Evolutionary conservation across 2,329 filamentous ascomycete genomes (phyloP), one percentile per base, ranked within the genome.

Genomic region (Ophiostoma ips): DNA sequence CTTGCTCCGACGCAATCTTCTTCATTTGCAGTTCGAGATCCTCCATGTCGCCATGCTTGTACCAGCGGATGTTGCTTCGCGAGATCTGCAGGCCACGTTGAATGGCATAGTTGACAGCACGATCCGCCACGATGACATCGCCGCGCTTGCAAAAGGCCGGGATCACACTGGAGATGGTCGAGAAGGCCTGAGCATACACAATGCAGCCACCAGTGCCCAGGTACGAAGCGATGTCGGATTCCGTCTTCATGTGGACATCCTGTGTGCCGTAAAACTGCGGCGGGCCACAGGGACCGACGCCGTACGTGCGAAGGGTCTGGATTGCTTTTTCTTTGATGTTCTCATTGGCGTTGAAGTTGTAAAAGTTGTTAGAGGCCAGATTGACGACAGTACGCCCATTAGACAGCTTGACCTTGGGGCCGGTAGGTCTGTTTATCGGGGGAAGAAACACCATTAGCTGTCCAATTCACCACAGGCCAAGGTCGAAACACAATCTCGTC

Each of bases 221-320:
- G 63, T 90, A 94, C 10, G 84, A 77, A 21, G 92, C 88, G 61
- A 98, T 89, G 63, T 96, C 90, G 51, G 86, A 79, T 68, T 98
- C 92, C 15, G 87, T 88, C 71, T 94, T 92, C 79, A 95, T 90
- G 66, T 98, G 92, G 43, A 96, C 89, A 67, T 98, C 92, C 65
- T 96, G 90, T 31, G 88, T 98, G 56, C 89, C 92, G 69, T 98
- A 98, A 70, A 98, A 98, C 56, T 94, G 89, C 6, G 92, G 92
- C 16, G 92, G 92, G 18, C 92, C 92, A 63, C 92, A 98, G 51
- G 92, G 90, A 9, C 92, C 94, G 37, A 98, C 94, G 51, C 92
- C 92, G 60, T 98, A 98, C 18, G 86, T 94, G 53, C 90, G 85
- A 36, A 98, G 76, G 0, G 89, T 94, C 64, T 90, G 83, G 55